Percentiles rank a stretch among this genome's conserved stretches.
phyloP scores from a whole-genome alignment of 345 rosid species.

The Xanthoceras sorbifolium region DNA sequence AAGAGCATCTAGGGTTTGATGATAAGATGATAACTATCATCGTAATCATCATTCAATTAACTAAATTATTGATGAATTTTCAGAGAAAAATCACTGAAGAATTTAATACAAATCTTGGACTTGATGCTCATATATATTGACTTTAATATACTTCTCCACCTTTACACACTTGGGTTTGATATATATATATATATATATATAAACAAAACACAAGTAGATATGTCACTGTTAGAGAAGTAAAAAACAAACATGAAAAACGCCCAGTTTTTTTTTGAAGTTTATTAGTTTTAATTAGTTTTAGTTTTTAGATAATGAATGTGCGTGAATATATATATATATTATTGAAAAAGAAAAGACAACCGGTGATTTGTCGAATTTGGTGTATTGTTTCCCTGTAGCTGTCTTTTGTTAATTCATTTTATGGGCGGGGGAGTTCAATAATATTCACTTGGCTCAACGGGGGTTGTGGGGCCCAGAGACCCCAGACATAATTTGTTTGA shows the following conservation, averaged over 20 bases:
- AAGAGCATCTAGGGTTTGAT: slow-evolving; percentile 28
- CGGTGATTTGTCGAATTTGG: slow-evolving; percentile 55
- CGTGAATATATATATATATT: neutral
- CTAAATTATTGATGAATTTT: neutral
- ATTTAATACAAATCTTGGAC: slow-evolving; percentile 35
- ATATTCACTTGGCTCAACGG: slow-evolving; percentile 46
- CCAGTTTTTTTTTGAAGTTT: neutral
- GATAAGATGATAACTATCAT: slow-evolving; percentile 17
- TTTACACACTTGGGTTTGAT: neutral
- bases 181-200: too few relatives aligned
- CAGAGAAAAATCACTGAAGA: neutral
- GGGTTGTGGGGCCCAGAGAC: slow-evolving; percentile 20
- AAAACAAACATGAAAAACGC: neutral
- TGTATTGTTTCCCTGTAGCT: slow-evolving; percentile 35
- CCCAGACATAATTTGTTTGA: slow-evolving; percentile 24
- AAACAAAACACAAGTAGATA: slow-evolving; percentile 6
- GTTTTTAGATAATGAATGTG: neutral
- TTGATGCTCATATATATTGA: slow-evolving; percentile 34
- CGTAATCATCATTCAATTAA: neutral
- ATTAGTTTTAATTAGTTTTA: neutral
- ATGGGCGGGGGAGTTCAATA: neutral
- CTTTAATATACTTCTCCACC: neutral
- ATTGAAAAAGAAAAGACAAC: slow-evolving; percentile 9
- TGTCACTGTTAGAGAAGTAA: slow-evolving; percentile 14
- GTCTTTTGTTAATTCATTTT: slow-evolving; percentile 27